phyloP scores from a whole-genome alignment of 2,329 filamentous ascomycete species.

The Curvularia verruculosa region DNA sequence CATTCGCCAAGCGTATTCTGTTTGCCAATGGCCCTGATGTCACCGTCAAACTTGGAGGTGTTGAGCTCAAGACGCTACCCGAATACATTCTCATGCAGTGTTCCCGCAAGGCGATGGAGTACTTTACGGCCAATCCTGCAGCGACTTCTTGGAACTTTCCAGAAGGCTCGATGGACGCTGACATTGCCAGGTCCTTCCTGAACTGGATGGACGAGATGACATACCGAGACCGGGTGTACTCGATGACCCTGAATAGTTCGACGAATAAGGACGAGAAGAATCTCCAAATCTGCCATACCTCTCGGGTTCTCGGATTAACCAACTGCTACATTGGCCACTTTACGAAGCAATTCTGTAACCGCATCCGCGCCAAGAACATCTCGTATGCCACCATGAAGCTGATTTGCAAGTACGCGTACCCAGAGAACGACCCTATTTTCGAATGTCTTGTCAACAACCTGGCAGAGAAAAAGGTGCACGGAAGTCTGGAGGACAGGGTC shows the following conservation, averaged over 20 bases:
- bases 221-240: conserved; percentile 30
- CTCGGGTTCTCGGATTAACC: conserved; percentile 34
- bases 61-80: conserved; percentile 19
- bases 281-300: conserved; percentile 31
- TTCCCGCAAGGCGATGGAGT: conserved; percentile 27
- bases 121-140: conserved; percentile 27
- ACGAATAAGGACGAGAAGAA: conserved; percentile 29
- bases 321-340: conserved; percentile 42
- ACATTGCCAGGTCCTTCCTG: conserved; percentile 24
- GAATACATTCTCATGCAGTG: conserved; percentile 41
- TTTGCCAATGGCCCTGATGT: conserved; percentile 32
- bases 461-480: conserved; percentile 11
- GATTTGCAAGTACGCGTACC: conserved; percentile 24
- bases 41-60: conserved; percentile 25
- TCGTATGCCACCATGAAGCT: conserved; percentile 24
- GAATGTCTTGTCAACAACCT: conserved; percentile 39
- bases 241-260: conserved; percentile 25
- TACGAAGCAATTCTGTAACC: conserved; percentile 37
- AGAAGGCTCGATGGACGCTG: conserved; percentile 22
- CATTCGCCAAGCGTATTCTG: conserved; percentile 23
- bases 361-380: conserved; percentile 25
- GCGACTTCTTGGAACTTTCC: conserved; percentile 22
- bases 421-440: conserved; percentile 35
- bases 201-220: conserved; percentile 38
- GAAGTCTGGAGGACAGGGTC: not conserved